Conservation (phyloP, 1,139 yeast species). For the Blastobotrys indianensis region DNA sequence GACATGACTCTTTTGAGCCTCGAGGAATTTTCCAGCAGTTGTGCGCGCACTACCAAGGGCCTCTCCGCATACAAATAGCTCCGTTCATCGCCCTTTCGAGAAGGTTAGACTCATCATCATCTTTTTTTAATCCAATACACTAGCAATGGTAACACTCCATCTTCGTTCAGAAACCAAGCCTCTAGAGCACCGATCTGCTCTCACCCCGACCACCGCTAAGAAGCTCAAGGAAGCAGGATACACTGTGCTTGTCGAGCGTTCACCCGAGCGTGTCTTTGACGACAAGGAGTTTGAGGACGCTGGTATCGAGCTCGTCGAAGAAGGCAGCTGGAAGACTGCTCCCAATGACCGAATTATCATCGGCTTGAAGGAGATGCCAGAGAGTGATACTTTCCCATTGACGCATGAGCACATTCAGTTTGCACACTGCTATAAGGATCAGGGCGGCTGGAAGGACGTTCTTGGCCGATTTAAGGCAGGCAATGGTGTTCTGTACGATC, state of each 20-base stretch:
- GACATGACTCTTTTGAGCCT: not conserved
- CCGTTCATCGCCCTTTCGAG: too few relatives aligned
- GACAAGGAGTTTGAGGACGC: slow-evolving; percentile 65
- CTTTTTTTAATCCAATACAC: slow-evolving; percentile 1
- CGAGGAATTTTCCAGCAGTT: not conserved
- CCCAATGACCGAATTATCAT: slow-evolving; percentile 84
- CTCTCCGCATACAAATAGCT: not conserved
- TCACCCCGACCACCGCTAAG: slow-evolving; percentile 87
- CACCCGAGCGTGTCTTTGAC: slow-evolving; percentile 74
- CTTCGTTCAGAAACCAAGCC: slow-evolving; percentile 97
- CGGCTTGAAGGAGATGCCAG: slow-evolving; percentile 95
- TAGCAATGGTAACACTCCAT: slow-evolving; percentile 39
- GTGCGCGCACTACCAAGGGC: not conserved
- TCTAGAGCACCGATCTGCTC: slow-evolving; percentile 92
- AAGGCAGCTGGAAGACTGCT: slow-evolving; percentile 87
- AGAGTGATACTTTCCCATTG: slow-evolving; percentile 78
- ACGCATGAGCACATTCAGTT: slow-evolving; percentile 95
- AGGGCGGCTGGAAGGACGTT: slow-evolving; percentile 95
- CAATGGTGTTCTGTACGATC: slow-evolving; percentile 81
- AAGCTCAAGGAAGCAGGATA: slow-evolving; percentile 83
- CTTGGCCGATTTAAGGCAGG: slow-evolving; percentile 85
- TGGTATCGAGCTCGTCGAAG: slow-evolving; percentile 87
- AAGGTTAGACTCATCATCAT: not conserved
- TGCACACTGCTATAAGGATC: slow-evolving; percentile 97
- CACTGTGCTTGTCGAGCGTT: slow-evolving; percentile 78